Base-by-base conservation (phyloP, 2,329 filamentous ascomycete genomes). In the Drechslera avenae region DNA sequence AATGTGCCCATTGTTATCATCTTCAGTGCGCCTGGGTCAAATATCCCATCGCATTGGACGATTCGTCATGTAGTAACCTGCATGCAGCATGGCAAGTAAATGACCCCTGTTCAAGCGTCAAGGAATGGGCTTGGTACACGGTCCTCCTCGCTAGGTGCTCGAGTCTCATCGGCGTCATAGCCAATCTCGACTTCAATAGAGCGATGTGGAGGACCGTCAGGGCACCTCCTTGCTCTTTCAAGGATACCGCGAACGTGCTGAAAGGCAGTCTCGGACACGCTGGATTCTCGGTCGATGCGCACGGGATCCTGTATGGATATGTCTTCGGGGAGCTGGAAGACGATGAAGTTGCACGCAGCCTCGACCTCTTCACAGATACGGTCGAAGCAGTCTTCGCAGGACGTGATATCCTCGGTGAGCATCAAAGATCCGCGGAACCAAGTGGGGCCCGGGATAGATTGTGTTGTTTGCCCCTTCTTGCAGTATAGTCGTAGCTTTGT, bases 321-420 rank as follows among this genome's bases (percentile, higher is more conserved):
- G 23, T 59, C 57, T 18, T 58, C 57, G 2, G 55, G 52, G n/a
- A 53, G 35, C 7, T 55, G 52, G 31, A 60, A 55, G 14, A 55
- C 42, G n/a, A 54, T 30, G 39, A 55, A 56, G 23, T 39, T 52
- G 34, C 48, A 55, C 12, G 52, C 36, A 17, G 32, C 16, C 13
- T 43, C 8, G 18, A 39, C 50, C n/a, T 50, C 3, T 14, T 56
- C 26, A 28, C 41, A 34, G 26, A 59, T 18, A 7, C 13, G 44
- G 18, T 28, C n/a, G 31, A 63, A 61, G 19, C 47, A 57, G 9
- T 50, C 28, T 12, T 57, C 46, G 32, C 19, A 47, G 47, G 5
- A 30, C 12, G 4, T 23, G 26, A 4, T 13, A 12, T 37, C 30
- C 5, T 46, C 23, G 2, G 47, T 46, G 2, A 55, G 37, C 16